Base-by-base conservation (phyloP, 768 basidiomycete genomes). In the Tulasnella sp. region DNA sequence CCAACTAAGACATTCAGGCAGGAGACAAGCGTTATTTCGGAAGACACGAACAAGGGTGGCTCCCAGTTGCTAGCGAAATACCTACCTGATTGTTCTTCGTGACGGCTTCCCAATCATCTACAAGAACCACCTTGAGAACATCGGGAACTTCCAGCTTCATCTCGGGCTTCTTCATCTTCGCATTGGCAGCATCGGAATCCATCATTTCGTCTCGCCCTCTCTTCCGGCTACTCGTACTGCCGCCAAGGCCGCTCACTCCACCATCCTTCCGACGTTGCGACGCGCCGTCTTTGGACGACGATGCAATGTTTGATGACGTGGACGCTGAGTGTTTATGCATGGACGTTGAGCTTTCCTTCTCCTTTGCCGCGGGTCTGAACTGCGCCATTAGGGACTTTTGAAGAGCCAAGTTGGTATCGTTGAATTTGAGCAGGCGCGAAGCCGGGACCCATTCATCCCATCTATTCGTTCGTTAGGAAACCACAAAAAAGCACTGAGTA, bases 401-500 rank as follows among this genome's bases (percentile, higher is more conserved):
- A 78, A 90, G 84, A 31, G 87, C 87, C 40, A 96, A 85, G 80
- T 94, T 95, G 58, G 87, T 85, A 77, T 97, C 94, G 81, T 91
- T 93, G 81, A 87, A 86, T 83, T 98, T 97, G 78, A 97, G 87
- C 39, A 98, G 85, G 5, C 97, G 91, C 31, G 81, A 82, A 31
- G 88, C 87, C 1, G 93, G 92, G 0, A 98, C 97, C 94, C 94
- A 98, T 85, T 99, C 96, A 84, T 97, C 96, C 95, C 96, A 98
- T 78, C 95, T 97, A 79, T 52, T 36, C n/a, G 37, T 15, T 3
- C 85, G 89, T 79, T 25, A 37, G 39, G 69, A 37, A 42, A 1
- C 31, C 39, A 54, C 29, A 14, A 2, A 25, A 42, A 36, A 25
- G 15, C 5, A 14, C 4, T 72, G 34, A 25, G 15, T 45, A 45